phyloP scores from a whole-genome alignment of 2,329 filamentous ascomycete genomes.

The Plectosphaerella plurivora region DNA sequence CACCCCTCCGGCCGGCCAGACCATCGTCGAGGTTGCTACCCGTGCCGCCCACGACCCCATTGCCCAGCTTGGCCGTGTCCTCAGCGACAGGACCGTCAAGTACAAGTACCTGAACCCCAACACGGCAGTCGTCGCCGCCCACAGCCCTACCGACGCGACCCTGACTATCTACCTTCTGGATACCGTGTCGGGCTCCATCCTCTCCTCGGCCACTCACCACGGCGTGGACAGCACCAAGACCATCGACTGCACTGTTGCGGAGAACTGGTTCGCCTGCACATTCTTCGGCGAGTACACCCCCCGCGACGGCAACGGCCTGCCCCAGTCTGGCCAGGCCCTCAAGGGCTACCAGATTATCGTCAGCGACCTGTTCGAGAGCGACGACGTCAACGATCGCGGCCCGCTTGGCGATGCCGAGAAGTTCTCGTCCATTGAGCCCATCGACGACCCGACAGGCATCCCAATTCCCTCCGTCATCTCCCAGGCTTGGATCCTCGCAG shows the following conservation, averaged over 20 bases:
- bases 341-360: conserved; percentile 85
- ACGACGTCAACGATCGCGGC: conserved; percentile 78
- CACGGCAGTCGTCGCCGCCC: conserved; percentile 68
- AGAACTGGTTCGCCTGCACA: conserved; percentile 94
- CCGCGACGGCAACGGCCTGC: conserved; percentile 36
- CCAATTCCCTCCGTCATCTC: conserved; percentile 71
- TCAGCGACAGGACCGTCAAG: conserved; percentile 85
- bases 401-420: conserved; percentile 65
- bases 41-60: conserved; percentile 77
- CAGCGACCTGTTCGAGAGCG: conserved; percentile 86
- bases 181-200: conserved; percentile 75
- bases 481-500: conserved; percentile 76
- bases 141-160: conserved; percentile 51
- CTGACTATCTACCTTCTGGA: conserved; percentile 79
- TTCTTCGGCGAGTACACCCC: conserved; percentile 62
- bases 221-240: conserved; percentile 71
- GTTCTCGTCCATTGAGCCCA: conserved; percentile 71
- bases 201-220: conserved; percentile 66
- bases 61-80: conserved; percentile 89
- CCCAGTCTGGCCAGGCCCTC: conserved; percentile 44
- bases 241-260: conserved; percentile 74
- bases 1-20: conserved; percentile 58
- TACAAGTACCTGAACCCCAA: conserved; percentile 98
- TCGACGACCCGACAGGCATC: conserved; percentile 48
- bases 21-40: conserved; percentile 63